Evolutionary conservation across 495 filamentous ascomycete species (phyloP), one percentile per base, ranked within the genome.

Genomic region (Penicillium roqueforti): DNA sequence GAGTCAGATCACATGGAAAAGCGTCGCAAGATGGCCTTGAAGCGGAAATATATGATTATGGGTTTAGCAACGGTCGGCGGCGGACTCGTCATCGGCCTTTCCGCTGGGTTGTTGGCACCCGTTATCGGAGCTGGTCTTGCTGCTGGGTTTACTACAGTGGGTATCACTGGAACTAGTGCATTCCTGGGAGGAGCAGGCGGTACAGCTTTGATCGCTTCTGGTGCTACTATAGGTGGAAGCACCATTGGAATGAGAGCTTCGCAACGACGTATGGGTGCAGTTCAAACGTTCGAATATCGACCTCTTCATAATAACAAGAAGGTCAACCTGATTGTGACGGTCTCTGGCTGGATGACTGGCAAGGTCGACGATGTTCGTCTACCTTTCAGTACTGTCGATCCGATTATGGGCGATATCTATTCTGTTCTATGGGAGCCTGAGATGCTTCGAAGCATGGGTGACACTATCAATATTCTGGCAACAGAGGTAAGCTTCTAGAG

Each of bases 401-500:
- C 93, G 0, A 83, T 97, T 54, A 97, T 99, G 93, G 93, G 93
- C 29, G 93, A 99, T 73, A 82, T 99, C 19, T 99, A 97, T 71
- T 97, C 95, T 0, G 85, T 99, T 8, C 76, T 92, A 48, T 99
- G 95, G 95, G 93, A 99, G 69, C 95, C 93, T 4, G 93, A 99
- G 59, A 95, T 99, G 92, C 80, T 99, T 57, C 87, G 82, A 42
- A 93, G 87, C 64, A 97, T 96, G 88, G 93, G 93, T 78, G 87
- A 91, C 50, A 99, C 93, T 20, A 97, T 99, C 60, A 96, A 96
- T 59, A 97, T 99, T 68, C 78, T 99, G 42, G 93, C 95, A 50
- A 97, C 95, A 37, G 93, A 99, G 83, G 91, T 95, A 73, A 74
- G 80, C 51, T n/a, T 25, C 3, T 11, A 2, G 36, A 28, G 8